Evolutionary conservation across 2,329 filamentous ascomycete genomes (phyloP).

Genomic region (Scedosporium boydii): DNA sequence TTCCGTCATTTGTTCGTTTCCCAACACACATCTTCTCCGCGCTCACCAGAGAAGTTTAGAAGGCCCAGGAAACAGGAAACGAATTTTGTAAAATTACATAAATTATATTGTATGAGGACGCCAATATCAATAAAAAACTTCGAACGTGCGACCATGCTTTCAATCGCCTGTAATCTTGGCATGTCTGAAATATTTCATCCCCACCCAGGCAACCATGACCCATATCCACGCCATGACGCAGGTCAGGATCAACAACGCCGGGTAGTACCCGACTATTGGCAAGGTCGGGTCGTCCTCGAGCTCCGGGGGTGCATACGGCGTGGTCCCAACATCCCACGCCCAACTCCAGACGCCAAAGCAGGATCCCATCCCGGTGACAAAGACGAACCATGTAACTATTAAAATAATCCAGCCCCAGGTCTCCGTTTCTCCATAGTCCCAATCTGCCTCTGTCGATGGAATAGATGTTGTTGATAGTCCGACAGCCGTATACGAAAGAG

Average conservation of each 20-base stretch:
- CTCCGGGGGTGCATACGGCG: constrained; percentile 89
- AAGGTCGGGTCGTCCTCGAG: constrained; percentile 90
- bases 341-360: constrained; percentile 94
- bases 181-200: constrained; percentile 99
- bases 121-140: not conserved
- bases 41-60: no score
- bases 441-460: constrained; percentile 45
- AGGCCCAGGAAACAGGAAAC: no score
- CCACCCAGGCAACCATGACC: constrained; percentile 95
- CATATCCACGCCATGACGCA: constrained; percentile 98
- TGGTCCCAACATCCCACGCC: constrained; percentile 98
- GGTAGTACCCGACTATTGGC: constrained; percentile 95
- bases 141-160: constrained; percentile 8
- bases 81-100: no score
- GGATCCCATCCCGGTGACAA: constrained; percentile 93
- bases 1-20: no score
- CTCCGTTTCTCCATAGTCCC: constrained; percentile 91
- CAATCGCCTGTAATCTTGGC: constrained; percentile 72
- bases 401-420: constrained; percentile 98
- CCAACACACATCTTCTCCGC: no score
- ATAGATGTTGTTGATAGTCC: constrained; percentile 40
- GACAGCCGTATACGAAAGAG: constrained; percentile 45
- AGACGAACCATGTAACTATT: constrained; percentile 85
- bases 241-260: constrained; percentile 84
- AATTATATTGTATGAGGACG: not conserved